Percentiles rank a stretch among this genome's conserved stretches.
Conservation (phyloP, 352 stramenopile genomes). For the Globisporangium cylindrosporum region DNA sequence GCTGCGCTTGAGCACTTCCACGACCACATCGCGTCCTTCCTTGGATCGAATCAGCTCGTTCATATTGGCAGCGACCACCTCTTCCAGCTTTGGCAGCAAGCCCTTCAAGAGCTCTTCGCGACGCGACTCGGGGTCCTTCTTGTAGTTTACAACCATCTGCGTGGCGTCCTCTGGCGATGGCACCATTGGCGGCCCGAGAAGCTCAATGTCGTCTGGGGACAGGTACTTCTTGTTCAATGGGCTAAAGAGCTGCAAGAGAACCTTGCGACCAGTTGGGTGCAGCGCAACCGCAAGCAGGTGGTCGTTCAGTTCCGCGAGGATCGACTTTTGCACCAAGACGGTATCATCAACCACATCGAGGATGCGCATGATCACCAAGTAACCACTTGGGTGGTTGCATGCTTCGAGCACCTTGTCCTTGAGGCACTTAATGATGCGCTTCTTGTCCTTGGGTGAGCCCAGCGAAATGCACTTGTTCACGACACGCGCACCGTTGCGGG, state of each 20-base stretch:
- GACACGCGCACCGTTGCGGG: slow-evolving; percentile 82
- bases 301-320: slow-evolving; percentile 81
- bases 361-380: slow-evolving; percentile 88
- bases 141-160: slow-evolving; percentile 80
- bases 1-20: slow-evolving; percentile 75
- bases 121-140: slow-evolving; percentile 79
- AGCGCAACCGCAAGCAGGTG: slow-evolving; percentile 66
- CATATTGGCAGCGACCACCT: slow-evolving; percentile 65
- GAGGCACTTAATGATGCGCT: slow-evolving; percentile 89
- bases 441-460: slow-evolving; percentile 86
- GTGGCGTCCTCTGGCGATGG: slow-evolving; percentile 58
- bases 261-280: slow-evolving; percentile 73
- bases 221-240: slow-evolving; percentile 85
- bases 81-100: slow-evolving; percentile 76
- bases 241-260: slow-evolving; percentile 76
- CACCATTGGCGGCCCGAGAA: slow-evolving; percentile 75
- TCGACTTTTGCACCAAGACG: slow-evolving; percentile 88
- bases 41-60: slow-evolving; percentile 73
- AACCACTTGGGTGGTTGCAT: slow-evolving; percentile 88
- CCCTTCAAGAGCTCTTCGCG: slow-evolving; percentile 76
- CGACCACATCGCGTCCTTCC: slow-evolving; percentile 73
- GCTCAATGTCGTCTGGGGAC: slow-evolving; percentile 66
- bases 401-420: slow-evolving; percentile 90
- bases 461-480: slow-evolving; percentile 86
- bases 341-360: slow-evolving; percentile 90